Percentiles rank a stretch among this genome's conserved stretches.
Evolutionary conservation across 2,329 filamentous ascomycete genomes (phyloP).

Genomic region (Diaporthe vexans): DNA sequence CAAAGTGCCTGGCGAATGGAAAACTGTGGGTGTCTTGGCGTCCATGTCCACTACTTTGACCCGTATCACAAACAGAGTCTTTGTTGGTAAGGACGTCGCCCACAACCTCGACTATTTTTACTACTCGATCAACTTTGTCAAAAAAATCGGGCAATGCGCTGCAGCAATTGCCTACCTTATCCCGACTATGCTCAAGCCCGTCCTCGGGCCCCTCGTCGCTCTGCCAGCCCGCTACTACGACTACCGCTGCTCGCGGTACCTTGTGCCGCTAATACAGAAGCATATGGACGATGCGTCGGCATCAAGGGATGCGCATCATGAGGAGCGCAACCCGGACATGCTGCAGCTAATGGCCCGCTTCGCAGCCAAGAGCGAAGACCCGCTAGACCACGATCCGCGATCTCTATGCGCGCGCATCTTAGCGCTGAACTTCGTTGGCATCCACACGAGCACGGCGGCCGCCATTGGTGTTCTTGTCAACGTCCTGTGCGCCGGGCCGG

Average conservation of each 20-base stretch:
- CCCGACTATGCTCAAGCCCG: constrained; percentile 6
- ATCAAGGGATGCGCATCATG: not conserved
- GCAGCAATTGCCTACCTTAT: not conserved
- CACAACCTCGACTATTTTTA: not conserved
- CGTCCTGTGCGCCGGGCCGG: not conserved
- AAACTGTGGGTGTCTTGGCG: not conserved
- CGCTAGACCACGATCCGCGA: constrained; percentile 13
- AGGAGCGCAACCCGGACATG: constrained; percentile 8
- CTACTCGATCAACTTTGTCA: constrained; percentile 5
- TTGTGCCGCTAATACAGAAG: not conserved
- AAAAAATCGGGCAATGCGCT: not conserved
- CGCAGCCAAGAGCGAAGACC: not conserved
- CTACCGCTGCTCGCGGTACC: constrained; percentile 4
- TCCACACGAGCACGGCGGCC: constrained; percentile 7
- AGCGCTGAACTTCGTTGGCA: constrained; percentile 6
- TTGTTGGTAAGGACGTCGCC: constrained; percentile 2
- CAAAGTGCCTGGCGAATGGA: not conserved
- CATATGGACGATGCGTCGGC: not conserved
- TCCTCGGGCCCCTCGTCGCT: not conserved
- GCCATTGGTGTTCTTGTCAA: not conserved
- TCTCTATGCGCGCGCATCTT: constrained; percentile 10
- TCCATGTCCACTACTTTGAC: constrained; percentile 8
- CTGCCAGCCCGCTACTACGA: constrained; percentile 18
- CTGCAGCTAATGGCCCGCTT: constrained; percentile 20
- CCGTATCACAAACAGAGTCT: constrained; percentile 4